phyloP scores from a whole-genome alignment of 1,139 yeast species.

The Nakaseomyces uthaithaninus region DNA sequence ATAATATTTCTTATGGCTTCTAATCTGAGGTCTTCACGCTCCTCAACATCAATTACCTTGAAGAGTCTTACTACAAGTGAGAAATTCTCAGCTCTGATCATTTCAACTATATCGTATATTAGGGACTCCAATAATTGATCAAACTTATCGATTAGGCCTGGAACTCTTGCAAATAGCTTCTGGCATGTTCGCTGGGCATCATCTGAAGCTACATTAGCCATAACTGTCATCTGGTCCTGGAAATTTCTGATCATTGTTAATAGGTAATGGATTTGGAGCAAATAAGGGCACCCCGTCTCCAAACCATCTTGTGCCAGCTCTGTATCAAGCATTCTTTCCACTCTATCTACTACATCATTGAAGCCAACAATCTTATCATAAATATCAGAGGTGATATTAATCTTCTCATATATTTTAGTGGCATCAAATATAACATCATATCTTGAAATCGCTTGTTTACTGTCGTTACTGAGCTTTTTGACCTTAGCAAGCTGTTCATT shows the following conservation, averaged over 20 bases:
- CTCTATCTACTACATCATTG: conserved; percentile 41
- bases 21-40: conserved; percentile 63
- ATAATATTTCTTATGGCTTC: conserved; percentile 43
- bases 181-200: conserved; percentile 64
- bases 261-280: conserved; percentile 60
- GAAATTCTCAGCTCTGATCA: conserved; percentile 56
- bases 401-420: conserved; percentile 61
- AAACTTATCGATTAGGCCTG: conserved; percentile 46
- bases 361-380: conserved; percentile 56
- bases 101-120: conserved; percentile 58
- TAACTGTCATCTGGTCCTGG: conserved; percentile 58
- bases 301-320: conserved; percentile 47
- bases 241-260: conserved; percentile 69
- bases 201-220: conserved; percentile 48
- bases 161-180: conserved; percentile 46
- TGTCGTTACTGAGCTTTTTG: conserved; percentile 46
- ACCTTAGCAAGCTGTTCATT: conserved; percentile 53
- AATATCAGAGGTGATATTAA: conserved; percentile 60
- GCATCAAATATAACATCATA: conserved; percentile 54
- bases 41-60: conserved; percentile 73
- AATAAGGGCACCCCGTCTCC: conserved; percentile 49
- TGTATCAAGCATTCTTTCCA: conserved; percentile 46
- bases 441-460: conserved; percentile 45
- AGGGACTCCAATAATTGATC: conserved; percentile 60
- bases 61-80: conserved; percentile 64